Evolutionary conservation across 169 alveolate species (phyloP).

Genomic region (Perkinsus marinus): DNA sequence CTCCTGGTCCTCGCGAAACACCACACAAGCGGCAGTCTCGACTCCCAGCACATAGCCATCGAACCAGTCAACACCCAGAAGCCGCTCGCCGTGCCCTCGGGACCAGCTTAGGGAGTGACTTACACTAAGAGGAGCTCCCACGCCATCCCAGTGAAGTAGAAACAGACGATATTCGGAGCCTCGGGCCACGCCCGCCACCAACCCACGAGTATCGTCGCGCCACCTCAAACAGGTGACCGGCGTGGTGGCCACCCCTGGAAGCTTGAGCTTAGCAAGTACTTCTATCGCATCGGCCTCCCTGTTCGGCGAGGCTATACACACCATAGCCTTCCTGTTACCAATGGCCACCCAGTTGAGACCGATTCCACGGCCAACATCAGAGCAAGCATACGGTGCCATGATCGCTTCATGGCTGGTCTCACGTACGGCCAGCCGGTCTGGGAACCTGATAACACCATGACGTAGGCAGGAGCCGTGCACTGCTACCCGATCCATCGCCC

Average conservation of each 20-base stretch:
- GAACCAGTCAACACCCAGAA: neutral
- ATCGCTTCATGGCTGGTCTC: neutral
- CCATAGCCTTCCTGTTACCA: neutral
- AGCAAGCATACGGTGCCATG: neutral
- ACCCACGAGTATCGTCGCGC: neutral
- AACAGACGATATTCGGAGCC: neutral
- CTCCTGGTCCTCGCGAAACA: neutral
- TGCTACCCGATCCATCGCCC: neutral
- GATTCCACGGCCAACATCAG: neutral
- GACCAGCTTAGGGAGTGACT: neutral
- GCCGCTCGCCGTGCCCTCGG: neutral
- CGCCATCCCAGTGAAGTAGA: neutral
- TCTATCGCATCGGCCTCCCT: neutral
- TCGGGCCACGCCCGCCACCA: neutral
- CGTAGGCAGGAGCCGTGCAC: too few species aligned
- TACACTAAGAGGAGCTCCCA: neutral
- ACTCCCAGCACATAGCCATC: neutral
- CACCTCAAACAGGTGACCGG: neutral
- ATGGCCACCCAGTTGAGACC: neutral
- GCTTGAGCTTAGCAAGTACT: neutral
- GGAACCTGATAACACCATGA: neutral
- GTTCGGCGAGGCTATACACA: neutral
- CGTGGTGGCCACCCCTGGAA: neutral
- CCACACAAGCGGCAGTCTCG: neutral
- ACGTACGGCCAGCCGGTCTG: neutral